phyloP scores from a whole-genome alignment of 2,329 filamentous ascomycete genomes.

The Beauveria varroae region DNA sequence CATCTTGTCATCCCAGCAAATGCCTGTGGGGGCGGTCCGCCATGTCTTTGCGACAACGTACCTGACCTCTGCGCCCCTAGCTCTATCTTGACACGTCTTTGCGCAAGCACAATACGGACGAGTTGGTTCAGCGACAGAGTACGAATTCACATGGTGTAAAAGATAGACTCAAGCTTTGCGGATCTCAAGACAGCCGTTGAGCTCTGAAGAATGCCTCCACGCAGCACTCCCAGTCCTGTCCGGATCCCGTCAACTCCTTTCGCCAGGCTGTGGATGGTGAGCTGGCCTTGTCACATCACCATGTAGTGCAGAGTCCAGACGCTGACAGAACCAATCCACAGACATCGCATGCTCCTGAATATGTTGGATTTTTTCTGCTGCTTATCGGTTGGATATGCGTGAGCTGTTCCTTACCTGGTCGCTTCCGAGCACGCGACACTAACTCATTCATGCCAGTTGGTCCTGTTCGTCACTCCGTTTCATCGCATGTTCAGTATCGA shows the following conservation, averaged over 20 bases:
- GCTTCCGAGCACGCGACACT: background rate
- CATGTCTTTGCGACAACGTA: background rate
- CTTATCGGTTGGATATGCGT: slow-evolving; percentile 59
- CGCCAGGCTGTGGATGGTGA: slow-evolving; percentile 41
- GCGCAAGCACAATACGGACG: background rate
- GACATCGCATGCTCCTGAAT: slow-evolving; percentile 83
- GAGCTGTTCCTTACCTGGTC: slow-evolving; percentile 17
- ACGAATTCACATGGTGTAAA: background rate
- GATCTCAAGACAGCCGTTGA: background rate
- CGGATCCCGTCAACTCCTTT: slow-evolving; percentile 23
- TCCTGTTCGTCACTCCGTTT: slow-evolving; percentile 62
- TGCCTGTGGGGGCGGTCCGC: slow-evolving; percentile 2
- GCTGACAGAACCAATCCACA: slow-evolving; percentile 23
- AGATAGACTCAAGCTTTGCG: background rate
- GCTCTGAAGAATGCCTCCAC: slow-evolving; percentile 19
- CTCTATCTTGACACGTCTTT: background rate
- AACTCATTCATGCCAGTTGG: slow-evolving; percentile 19
- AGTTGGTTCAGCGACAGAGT: background rate
- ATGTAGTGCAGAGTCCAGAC: background rate
- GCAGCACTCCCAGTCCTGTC: slow-evolving; percentile 13
- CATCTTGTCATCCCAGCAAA: background rate
- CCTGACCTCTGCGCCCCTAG: background rate
- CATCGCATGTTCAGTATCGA: slow-evolving; percentile 91
- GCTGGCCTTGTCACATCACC: background rate
- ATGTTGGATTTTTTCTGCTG: slow-evolving; percentile 69